These are phyloP conservation scores for Dactylellina cionopaga DNA, from an alignment of 2,329 filamentous ascomycete genomes.

Conservation along the genomic window DNA sequence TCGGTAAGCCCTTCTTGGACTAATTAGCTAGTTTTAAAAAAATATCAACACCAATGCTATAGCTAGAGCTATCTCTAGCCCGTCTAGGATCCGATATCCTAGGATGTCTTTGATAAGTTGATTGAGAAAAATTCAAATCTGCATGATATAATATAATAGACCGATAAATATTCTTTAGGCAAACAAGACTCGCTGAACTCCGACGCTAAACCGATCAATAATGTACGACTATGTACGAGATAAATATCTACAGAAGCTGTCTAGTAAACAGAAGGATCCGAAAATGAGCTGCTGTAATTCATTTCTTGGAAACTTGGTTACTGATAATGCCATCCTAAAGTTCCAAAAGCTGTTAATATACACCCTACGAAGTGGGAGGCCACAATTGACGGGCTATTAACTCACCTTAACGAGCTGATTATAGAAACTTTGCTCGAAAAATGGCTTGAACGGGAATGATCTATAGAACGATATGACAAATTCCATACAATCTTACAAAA, in stretches of 20 bases:
- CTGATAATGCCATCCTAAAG: neutral
- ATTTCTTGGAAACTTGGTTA: neutral
- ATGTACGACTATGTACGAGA: neutral
- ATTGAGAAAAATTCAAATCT: too few relatives aligned
- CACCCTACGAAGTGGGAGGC: neutral
- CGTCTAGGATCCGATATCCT: too few relatives aligned
- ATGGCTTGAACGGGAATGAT: conserved; percentile 23
- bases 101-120: too few relatives aligned
- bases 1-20: too few relatives aligned
- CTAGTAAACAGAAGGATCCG: neutral
- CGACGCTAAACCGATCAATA: neutral
- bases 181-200: too few relatives aligned
- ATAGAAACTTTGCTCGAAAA: conserved; percentile 28
- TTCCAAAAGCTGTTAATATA: neutral
- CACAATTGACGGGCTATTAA: neutral
- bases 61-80: too few relatives aligned
- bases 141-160: too few relatives aligned
- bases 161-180: too few relatives aligned
- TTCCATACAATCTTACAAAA: conserved; percentile 14
- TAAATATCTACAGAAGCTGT: neutral
- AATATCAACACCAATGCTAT: too few relatives aligned
- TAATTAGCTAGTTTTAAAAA: too few relatives aligned
- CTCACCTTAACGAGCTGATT: conserved; percentile 16
- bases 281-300: neutral
- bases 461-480: conserved; percentile 21